phyloP scores from a whole-genome alignment of 2,329 filamentous ascomycete species.

The Beauveria australis region DNA sequence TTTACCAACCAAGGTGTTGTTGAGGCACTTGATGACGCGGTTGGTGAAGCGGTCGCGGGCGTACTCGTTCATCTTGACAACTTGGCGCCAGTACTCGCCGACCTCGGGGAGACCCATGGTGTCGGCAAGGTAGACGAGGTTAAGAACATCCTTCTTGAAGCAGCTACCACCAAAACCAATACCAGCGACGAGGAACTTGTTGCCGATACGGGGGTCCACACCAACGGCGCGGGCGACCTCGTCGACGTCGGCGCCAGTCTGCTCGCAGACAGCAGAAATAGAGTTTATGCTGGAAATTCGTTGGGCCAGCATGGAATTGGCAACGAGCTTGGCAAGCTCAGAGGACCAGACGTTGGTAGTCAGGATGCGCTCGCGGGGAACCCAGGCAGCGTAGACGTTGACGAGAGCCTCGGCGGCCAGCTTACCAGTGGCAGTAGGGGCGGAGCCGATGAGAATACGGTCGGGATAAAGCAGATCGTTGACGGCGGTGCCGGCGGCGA shows the following conservation, averaged over 20 bases:
- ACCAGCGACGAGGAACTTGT: constrained; percentile 64
- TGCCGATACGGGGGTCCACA: constrained; percentile 62
- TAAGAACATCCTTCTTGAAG: constrained; percentile 74
- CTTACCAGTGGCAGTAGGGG: constrained; percentile 49
- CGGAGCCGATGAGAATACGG: constrained; percentile 66
- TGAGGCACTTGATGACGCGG: constrained; percentile 57
- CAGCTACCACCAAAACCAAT: constrained; percentile 75
- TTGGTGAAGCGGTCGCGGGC: constrained; percentile 61
- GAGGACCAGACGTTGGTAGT: constrained; percentile 70
- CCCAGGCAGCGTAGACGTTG: constrained; percentile 63
- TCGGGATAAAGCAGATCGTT: constrained; percentile 62
- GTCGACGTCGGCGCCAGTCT: constrained; percentile 65
- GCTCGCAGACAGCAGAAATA: constrained; percentile 71
- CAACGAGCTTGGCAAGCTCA: constrained; percentile 69
- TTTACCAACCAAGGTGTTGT: constrained; percentile 61
- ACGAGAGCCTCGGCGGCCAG: constrained; percentile 56
- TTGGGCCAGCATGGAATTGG: constrained; percentile 75
- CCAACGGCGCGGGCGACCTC: constrained; percentile 63
- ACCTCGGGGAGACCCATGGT: constrained; percentile 62
- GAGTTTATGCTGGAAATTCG: constrained; percentile 76
- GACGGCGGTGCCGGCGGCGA: constrained; percentile 70
- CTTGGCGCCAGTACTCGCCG: constrained; percentile 65
- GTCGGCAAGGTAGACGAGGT: constrained; percentile 65
- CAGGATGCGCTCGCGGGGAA: constrained; percentile 57
- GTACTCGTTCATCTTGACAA: constrained; percentile 70